Evolutionary conservation across 2,329 filamentous ascomycete genomes (phyloP).

Genomic region (Fusarium chuoi): DNA sequence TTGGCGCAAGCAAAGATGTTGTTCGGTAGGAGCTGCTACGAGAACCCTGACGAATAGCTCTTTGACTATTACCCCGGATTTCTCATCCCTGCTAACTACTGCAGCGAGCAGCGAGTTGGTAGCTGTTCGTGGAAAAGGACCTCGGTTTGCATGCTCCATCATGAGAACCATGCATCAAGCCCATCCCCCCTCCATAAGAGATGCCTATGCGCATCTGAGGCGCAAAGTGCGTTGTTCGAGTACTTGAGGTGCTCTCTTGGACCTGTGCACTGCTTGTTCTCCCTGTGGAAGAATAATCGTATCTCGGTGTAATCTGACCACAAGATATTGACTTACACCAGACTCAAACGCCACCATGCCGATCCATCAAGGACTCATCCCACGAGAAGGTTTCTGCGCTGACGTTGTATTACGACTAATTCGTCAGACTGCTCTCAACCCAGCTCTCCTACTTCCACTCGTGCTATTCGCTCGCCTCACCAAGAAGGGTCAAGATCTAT

Average conservation of each 20-base stretch:
- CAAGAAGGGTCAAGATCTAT: conserved; percentile 66
- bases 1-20: conserved; percentile 2
- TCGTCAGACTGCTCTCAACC: conserved; percentile 71
- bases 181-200: neutral
- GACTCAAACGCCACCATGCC: conserved; percentile 42
- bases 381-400: conserved; percentile 67
- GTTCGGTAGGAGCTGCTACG: neutral
- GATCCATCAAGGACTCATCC: conserved; percentile 62
- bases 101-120: conserved; percentile 19
- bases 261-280: neutral
- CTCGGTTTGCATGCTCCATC: conserved; percentile 15
- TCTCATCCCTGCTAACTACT: conserved; percentile 8
- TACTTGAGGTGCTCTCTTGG: neutral
- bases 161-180: conserved; percentile 5
- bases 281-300: neutral
- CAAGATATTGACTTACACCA: neutral
- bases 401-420: conserved; percentile 70
- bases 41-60: conserved; percentile 17
- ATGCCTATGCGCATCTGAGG: neutral
- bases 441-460: conserved; percentile 70
- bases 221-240: neutral
- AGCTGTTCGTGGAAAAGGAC: conserved; percentile 24
- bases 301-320: neutral
- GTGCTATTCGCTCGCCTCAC: conserved; percentile 72
- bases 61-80: conserved; percentile 17